phyloP scores from a whole-genome alignment of 106 monocot species.

The Amphibolis antarctica region DNA sequence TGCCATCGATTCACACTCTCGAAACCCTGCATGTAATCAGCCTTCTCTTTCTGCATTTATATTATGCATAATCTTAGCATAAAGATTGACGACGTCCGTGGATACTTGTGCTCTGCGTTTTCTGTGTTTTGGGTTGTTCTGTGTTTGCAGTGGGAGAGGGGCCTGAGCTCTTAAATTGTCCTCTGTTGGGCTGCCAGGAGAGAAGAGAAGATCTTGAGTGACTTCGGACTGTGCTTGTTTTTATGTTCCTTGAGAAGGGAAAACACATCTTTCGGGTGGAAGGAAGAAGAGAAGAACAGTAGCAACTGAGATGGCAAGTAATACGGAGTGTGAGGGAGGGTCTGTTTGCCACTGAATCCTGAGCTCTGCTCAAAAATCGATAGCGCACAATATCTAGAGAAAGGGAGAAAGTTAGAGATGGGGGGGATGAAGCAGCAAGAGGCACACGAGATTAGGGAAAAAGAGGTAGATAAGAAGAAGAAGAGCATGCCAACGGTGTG shows the following conservation, averaged over 20 bases:
- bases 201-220: not conserved
- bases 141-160: not conserved
- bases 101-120: not conserved
- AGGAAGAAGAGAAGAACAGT: not conserved
- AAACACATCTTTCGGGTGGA: not conserved
- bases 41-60: not conserved
- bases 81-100: not conserved
- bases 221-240: not conserved
- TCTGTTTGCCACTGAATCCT: not conserved
- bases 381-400: not conserved
- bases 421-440: not conserved
- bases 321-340: not conserved
- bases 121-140: not conserved
- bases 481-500: constrained; percentile 63
- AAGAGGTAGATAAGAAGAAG: constrained; percentile 15
- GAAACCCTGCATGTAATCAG: not conserved
- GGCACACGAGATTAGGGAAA: constrained; percentile 8
- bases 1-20: not conserved
- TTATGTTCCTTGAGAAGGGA: not conserved
- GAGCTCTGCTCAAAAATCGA: not conserved
- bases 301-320: constrained; percentile 1
- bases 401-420: not conserved
- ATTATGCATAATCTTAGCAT: not conserved
- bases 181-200: no score
- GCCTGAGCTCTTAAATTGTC: not conserved